Evolutionary conservation across 352 stramenopile genomes (phyloP).

Genomic region (Phytophthora cryptogea): DNA sequence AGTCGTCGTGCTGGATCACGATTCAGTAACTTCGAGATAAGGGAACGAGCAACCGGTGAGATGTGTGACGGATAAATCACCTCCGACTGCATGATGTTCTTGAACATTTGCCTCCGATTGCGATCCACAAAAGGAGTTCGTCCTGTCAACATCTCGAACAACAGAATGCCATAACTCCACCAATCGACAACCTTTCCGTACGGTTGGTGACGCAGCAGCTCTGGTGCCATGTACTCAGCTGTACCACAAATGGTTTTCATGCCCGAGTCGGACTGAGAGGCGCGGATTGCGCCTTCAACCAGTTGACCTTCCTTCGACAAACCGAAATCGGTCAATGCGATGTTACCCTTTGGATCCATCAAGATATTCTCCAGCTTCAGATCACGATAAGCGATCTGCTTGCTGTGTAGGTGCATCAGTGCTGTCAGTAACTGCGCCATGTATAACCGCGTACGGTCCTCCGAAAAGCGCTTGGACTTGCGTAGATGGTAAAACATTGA

Average conservation of each 20-base stretch:
- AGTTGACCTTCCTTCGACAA: slow-evolving; percentile 86
- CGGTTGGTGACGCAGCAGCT: slow-evolving; percentile 81
- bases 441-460: slow-evolving; percentile 86
- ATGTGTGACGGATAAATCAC: slow-evolving; percentile 90
- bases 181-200: slow-evolving; percentile 91
- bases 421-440: slow-evolving; percentile 88
- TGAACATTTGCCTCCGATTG: slow-evolving; percentile 90
- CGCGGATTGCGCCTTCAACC: slow-evolving; percentile 81
- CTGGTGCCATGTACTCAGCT: slow-evolving; percentile 89
- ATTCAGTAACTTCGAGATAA: slow-evolving; percentile 92
- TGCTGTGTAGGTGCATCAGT: slow-evolving; percentile 89
- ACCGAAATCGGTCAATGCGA: slow-evolving; percentile 88
- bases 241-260: slow-evolving; percentile 92
- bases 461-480: slow-evolving; percentile 87
- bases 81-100: slow-evolving; percentile 91
- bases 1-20: slow-evolving; percentile 93
- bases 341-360: slow-evolving; percentile 89
- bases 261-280: slow-evolving; percentile 74
- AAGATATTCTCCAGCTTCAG: slow-evolving; percentile 92
- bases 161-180: slow-evolving; percentile 90
- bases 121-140: slow-evolving; percentile 88
- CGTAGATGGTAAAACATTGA: slow-evolving; percentile 91
- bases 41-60: slow-evolving; percentile 63
- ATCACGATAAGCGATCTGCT: slow-evolving; percentile 90
- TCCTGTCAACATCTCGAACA: slow-evolving; percentile 91